Base-by-base conservation (phyloP, 192 early-diverging fungal species). In the Diversispora eburnea region DNA sequence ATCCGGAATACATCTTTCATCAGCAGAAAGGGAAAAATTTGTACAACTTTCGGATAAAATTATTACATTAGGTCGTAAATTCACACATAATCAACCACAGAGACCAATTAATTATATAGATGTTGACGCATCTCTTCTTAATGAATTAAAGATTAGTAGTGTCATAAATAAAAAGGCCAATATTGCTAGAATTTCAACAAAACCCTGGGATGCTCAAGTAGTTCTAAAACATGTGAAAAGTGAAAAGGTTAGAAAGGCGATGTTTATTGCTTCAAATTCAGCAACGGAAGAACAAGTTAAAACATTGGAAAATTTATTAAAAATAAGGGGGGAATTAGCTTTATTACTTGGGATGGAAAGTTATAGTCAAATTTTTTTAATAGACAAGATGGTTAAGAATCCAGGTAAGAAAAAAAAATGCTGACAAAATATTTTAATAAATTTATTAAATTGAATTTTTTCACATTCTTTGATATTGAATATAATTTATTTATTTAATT, bases 301-400 rank as follows among this genome's bases (percentile, higher is more conserved):
- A 8, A 76, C 86, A 2, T 80, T 99, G 59, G 93, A 97, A 61
- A 80, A 79, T 22, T 56, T 99, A 73, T 77, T 99, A 66, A 82
- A 81, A 64, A 87, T 86, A 64, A 84, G 97, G 22, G 88, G 83
- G 4, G 82, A 88, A 46, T 81, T 99, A 45, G 93, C 95, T 12
- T 77, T 81, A 5, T 76, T 94, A 17, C 83, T 97, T 3, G 94
- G 94, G 0, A 88, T 88, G 47, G 79, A 82, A 10, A 94, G 91
- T 56, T 99, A 92, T 88, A 91, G 89, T 19, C 86, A 96, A 67
- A 85, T 95, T 84, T 88, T 88, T 48, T 80, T 99, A 33, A 86
- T 85, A 22, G 95, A 98, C 68, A 98, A 98, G 75, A 99, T 99
- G 97, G 95, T 91, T 6, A 85, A 86, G 63, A 89, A 86, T 48